Conservation (phyloP, 1,139 yeast species). For the Kodamaea sp. region DNA sequence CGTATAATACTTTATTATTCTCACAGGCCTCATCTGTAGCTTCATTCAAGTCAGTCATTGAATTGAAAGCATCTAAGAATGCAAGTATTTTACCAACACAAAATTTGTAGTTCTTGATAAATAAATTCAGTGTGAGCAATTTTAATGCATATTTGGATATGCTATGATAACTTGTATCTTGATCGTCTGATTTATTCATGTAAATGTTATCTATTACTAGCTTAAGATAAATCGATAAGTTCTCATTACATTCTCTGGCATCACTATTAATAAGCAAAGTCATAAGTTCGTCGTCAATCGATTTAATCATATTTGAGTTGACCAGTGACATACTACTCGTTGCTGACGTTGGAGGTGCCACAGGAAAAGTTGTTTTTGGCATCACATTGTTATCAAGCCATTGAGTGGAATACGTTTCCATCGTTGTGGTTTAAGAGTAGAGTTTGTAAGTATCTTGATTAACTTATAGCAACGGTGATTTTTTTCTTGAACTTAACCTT, state of each 20-base stretch:
- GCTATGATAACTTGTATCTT: conserved; percentile 26
- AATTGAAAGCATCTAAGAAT: conserved; percentile 29
- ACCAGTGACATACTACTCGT: no score
- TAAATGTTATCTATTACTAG: conserved; percentile 31
- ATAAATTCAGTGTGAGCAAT: conserved; percentile 38
- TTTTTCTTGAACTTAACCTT: no score
- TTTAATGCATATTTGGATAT: conserved; percentile 35
- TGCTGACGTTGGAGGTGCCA: no score
- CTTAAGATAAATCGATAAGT: conserved; percentile 35
- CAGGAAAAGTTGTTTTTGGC: no score
- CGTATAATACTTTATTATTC: conserved; percentile 16
- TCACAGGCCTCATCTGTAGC: not conserved
- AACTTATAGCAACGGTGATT: no score
- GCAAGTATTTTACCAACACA: conserved; percentile 43
- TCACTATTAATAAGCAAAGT: conserved; percentile 34
- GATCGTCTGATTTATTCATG: conserved; percentile 11
- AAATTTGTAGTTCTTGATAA: conserved; percentile 33
- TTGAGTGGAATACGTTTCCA: no score
- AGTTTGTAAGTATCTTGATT: no score
- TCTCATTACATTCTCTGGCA: conserved; percentile 38
- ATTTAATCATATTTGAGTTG: no score
- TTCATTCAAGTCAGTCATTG: conserved; percentile 12
- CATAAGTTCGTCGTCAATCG: conserved; percentile 6
- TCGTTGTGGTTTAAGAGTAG: no score
- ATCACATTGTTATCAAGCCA: no score